Evolutionary conservation across 2,329 filamentous ascomycete genomes (phyloP).

Genomic region (Aspergillus novoparasiticus): DNA sequence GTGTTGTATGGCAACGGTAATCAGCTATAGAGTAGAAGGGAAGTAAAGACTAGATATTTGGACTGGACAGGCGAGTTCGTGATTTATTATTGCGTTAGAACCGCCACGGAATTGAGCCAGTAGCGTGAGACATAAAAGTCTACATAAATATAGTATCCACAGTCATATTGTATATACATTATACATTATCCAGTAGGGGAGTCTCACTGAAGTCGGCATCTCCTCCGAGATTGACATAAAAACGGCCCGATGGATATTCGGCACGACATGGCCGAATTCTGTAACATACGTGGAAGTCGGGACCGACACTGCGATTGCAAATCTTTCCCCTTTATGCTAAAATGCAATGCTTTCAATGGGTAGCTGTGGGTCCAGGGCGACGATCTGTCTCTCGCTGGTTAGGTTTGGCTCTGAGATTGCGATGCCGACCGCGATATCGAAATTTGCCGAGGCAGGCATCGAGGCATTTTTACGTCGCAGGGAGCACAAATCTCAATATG

Average conservation of each 20-base stretch:
- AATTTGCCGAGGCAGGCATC: conserved; percentile 1
- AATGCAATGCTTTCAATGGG: not conserved
- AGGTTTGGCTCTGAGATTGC: not conserved
- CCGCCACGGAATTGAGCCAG: not conserved
- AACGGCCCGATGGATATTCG: conserved; percentile 1
- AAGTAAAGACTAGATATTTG: not conserved
- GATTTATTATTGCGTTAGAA: not conserved
- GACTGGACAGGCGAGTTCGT: not conserved
- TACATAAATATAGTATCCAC: not conserved
- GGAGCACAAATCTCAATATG: not conserved
- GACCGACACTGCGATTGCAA: not conserved
- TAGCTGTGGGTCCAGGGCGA: not conserved
- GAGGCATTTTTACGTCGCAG: not conserved
- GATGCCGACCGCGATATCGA: not conserved
- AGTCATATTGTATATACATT: not conserved
- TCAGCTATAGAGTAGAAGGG: not conserved
- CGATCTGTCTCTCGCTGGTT: not conserved
- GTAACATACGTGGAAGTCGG: not conserved
- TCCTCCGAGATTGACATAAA: not conserved
- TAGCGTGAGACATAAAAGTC: conserved; percentile 1
- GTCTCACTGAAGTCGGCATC: not conserved
- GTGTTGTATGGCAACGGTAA: not conserved
- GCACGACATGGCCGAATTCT: not conserved
- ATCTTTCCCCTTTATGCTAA: not conserved
- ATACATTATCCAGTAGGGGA: not conserved